Evolutionary conservation across 306 rosid genomes (phyloP).

Genomic region (Prunus mira): DNA sequence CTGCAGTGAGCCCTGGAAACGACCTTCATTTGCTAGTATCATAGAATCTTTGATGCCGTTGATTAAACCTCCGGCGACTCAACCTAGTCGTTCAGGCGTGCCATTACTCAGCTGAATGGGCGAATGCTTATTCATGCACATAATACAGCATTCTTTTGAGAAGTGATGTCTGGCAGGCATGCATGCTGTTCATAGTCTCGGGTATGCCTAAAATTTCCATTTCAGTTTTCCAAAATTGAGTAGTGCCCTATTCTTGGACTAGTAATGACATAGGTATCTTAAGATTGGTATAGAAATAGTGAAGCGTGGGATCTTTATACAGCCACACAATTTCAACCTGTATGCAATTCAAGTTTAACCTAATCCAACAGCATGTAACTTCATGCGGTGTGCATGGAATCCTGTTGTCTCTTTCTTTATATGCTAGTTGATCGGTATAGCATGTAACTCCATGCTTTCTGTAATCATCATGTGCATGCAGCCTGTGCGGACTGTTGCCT

Average conservation of each 20-base stretch:
- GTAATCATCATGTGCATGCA: no score
- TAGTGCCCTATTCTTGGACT: not conserved
- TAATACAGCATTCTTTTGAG: constrained; percentile 48
- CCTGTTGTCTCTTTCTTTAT: no score
- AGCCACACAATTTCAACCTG: no score
- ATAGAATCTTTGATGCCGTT: constrained; percentile 85
- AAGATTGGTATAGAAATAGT: no score
- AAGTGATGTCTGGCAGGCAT: constrained; percentile 52
- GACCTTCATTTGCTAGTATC: constrained; percentile 82
- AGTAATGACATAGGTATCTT: no score
- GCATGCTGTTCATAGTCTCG: constrained; percentile 38
- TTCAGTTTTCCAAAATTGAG: not conserved
- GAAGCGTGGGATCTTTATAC: no score
- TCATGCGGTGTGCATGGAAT: no score
- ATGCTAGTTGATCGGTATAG: no score
- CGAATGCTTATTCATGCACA: constrained; percentile 49
- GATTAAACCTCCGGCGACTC: constrained; percentile 69
- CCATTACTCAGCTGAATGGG: constrained; percentile 53
- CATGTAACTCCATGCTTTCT: no score
- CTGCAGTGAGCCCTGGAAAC: constrained; percentile 95
- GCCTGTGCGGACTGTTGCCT: no score
- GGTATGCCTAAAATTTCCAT: constrained; percentile 42
- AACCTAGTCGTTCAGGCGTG: constrained; percentile 59
- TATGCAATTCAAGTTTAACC: no score
- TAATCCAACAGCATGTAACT: no score